Percentiles rank a stretch among this genome's conserved stretches.
These are phyloP conservation scores for Hydrangea macrophylla DNA, from an alignment of 148 eudicot genomes.

Conservation along the genomic window DNA sequence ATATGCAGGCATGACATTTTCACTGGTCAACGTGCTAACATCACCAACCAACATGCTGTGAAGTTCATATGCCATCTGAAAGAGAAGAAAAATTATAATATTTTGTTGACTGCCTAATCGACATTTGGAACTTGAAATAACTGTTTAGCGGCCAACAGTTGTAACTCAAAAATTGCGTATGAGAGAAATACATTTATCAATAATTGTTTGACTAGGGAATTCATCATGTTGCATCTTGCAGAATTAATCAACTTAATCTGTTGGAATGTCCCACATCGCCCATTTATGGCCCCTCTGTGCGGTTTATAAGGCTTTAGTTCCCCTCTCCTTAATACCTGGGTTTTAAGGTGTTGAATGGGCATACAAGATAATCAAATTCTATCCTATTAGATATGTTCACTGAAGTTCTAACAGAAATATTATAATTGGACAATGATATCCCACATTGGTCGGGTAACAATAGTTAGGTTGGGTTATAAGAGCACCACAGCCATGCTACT, in stretches of 20 bases:
- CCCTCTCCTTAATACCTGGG: too few species aligned
- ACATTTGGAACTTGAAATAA: background rate
- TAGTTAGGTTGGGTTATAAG: too few species aligned
- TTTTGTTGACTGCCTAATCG: background rate
- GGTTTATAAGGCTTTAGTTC: too few species aligned
- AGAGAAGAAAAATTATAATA: slow-evolving; percentile 11
- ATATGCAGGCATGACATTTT: slow-evolving; percentile 78
- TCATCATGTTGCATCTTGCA: background rate
- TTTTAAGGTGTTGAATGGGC: too few species aligned
- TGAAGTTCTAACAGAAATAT: background rate
- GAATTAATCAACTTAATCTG: background rate
- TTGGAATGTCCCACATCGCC: too few species aligned
- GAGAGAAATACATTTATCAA: background rate
- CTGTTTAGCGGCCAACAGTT: background rate
- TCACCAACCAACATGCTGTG: slow-evolving; percentile 85
- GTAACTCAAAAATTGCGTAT: background rate
- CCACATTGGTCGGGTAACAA: too few species aligned
- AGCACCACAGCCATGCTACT: too few species aligned
- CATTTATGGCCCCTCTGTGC: too few species aligned
- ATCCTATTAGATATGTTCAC: background rate
- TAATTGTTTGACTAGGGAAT: background rate
- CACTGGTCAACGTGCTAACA: slow-evolving; percentile 77
- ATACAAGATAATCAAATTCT: background rate
- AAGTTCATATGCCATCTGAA: slow-evolving; percentile 94
- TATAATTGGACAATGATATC: too few species aligned